Evolutionary conservation across 495 filamentous ascomycete genomes (phyloP), one percentile per base, ranked within the genome.

Genomic region (Penicillium canariense): DNA sequence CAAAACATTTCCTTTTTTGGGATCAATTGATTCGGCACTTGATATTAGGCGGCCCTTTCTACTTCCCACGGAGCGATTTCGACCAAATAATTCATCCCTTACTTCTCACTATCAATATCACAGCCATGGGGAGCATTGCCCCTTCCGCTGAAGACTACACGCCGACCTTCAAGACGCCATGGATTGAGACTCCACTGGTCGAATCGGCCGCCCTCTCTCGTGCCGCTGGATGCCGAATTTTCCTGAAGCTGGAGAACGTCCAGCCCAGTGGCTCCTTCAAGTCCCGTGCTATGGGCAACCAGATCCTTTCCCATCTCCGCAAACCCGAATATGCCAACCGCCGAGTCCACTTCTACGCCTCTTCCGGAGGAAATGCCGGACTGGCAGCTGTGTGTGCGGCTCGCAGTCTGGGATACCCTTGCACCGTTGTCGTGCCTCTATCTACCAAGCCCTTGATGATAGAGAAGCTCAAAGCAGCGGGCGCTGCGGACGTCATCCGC

Each of bases 211-310:
- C 79, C 5, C 79, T 94, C 25, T 91, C 87, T 31, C 77, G 80
- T 52, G 77, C 77, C n/a, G 87, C 87, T 22, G 87, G 87, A 34
- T 92, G 87, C 66, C 79, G 83, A 55, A 83, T 97, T 73, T 92
- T 87, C 71, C 85, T 98, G 61, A 98, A 98, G 68, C 84, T 97
- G 51, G 93, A 98, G 55, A 89, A 89, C 70, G 83, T 93, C 62
- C 93, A 98, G 62, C 93, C 94, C 4, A 87, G 88, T 4, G 91
- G 90, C 40, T 95, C 91, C 9, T 98, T 97, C 85, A 98, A 97
- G 71, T 96, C 91, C 27, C 86, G 84, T 64, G 93, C 89, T 15
- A 84, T 97, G 56, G 93, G 91, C 57, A 83, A 89, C 69, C 81
- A 91, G 64, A 85, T 93, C 72, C 81, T 86, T 39, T 77, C 73